Evolutionary conservation across 495 filamentous ascomycete species (phyloP), one percentile per base, ranked within the genome.

Genomic region (Talaromyces proteolyticus): DNA sequence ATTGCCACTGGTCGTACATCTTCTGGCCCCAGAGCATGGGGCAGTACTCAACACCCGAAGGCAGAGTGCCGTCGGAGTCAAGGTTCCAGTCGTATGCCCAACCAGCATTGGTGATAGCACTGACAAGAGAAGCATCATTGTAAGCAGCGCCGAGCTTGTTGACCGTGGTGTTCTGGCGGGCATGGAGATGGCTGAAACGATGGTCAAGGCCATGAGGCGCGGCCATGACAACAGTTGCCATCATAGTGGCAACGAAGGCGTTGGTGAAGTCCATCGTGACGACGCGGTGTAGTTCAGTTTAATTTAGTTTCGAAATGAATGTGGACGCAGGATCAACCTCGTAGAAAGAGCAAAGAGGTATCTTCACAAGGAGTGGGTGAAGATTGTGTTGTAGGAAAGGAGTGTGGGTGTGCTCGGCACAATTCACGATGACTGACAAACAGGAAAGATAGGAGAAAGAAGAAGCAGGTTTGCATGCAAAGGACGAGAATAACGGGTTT

Each of bases 31-130:
- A 89, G 42, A 91, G 79, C 77, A 86, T 87, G 49, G 91, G 89
- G 34, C 88, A 78, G 70, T 74, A 96, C 54, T 86, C 74, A 58
- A 81, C 57, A 11, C 60, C 54, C 5, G 54, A 54, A 45, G 69
- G 69, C 16, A 75, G 69, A 22, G 65, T 36, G 42, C 67, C 70
- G 39, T 42, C 55, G 26, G 60, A 10, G n/a, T 58, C 58, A 47
- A 72, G 65, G 34, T 64, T 86, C 91, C 91, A 96, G 82, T 93
- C 88, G 79, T 91, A 91, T 41, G 76, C 77, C 86, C 87, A 94
- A n/a, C 68, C 64, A 36, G 37, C 47, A 18, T 22, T 36, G 21
- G 47, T 6, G 47, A 62, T 64, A 46, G 57, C 46, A 50, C 54
- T 57, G 65, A 90, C 81, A 20, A 85, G 72, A 29, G 56, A 60